phyloP scores from a whole-genome alignment of 352 stramenopile genomes.

The Phytopythium montanum region DNA sequence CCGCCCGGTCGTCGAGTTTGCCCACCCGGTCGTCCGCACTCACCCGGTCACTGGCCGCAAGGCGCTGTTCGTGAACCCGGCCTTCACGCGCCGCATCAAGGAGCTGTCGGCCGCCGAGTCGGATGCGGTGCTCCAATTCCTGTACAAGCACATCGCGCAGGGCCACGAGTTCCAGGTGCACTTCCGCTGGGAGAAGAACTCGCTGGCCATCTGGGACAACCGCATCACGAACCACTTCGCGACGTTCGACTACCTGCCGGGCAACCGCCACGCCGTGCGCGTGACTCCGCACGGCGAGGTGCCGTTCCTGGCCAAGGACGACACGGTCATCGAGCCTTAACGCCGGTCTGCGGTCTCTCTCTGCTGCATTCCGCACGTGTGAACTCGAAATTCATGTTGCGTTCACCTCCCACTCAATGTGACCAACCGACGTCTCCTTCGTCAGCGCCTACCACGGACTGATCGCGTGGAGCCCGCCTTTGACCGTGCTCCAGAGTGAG shows the following conservation, averaged over 20 bases:
- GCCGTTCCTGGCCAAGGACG: constrained; percentile 11
- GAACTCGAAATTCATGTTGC: constrained; percentile 1
- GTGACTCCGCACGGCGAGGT: constrained; percentile 31
- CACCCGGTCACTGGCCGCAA: constrained; percentile 31
- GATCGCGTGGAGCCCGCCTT: constrained; percentile 56
- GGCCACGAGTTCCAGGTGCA: constrained; percentile 37
- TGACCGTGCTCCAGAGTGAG: constrained; percentile 44
- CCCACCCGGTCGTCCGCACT: constrained; percentile 25
- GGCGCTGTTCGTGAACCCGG: constrained; percentile 26
- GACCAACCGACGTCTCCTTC: neutral
- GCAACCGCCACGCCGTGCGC: constrained; percentile 28
- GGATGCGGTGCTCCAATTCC: constrained; percentile 8
- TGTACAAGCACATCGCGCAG: constrained; percentile 20
- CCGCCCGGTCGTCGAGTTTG: constrained; percentile 15
- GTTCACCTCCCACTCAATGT: neutral
- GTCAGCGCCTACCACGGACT: constrained; percentile 59
- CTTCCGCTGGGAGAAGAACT: constrained; percentile 26
- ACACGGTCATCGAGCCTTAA: neutral
- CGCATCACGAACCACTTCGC: constrained; percentile 24
- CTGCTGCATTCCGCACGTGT: neutral
- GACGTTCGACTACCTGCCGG: constrained; percentile 35
- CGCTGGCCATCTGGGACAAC: constrained; percentile 35
- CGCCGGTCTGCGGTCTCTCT: neutral
- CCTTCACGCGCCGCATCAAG: constrained; percentile 25
- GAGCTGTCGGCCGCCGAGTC: constrained; percentile 25